Base-by-base conservation (phyloP, 192 early-diverging fungal species). In the Jimgerdemannia lactiflua region DNA sequence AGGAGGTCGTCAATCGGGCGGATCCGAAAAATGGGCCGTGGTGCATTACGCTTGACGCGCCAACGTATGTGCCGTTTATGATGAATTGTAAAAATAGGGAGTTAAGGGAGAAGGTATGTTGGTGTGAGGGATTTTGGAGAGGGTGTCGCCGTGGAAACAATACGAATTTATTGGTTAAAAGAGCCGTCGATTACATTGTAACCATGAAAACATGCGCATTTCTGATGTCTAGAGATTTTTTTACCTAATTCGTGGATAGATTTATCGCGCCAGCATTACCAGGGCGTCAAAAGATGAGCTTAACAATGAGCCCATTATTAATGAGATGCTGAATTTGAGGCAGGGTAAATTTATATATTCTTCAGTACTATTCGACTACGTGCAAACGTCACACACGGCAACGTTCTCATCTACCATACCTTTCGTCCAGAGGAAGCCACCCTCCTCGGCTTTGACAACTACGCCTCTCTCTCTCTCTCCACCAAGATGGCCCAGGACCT, bases 401-500 rank as follows among this genome's bases (percentile, higher is more conserved):
- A 29, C 29, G 29, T 29, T 29, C 29, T 10, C 8, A 7, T 29
- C 29, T 29, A 29, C 29, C 29, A 29, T 29, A 29, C 29, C 29
- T 29, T 29, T 29, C 29, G 29, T 29, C 29, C 49, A 65, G 89
- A 90, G 72, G 82, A 85, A 39, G 86, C 89, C 3, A 67, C 69
- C 0, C 67, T 88, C 18, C 79, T 90, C 9, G 89, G 85, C 2
- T 90, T 83, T 63, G 41, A 77, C 10, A 80, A 75, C 3, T 83
- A 81, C 67, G 87, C 87, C 39, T 84, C 85, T 4, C 64, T 90
- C 29, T 90, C 89, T 1, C 79, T 90, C 2, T 80, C 84, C 10
- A 82, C 79, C 64, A 90, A 90, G 69, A 90, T 90, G 89, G 89
- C 89, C 3, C 78, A 79, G 3, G 81, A 49, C 10, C 64, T 86